Conservation (phyloP, 176 grass and related monocot genomes). For the Juncus effusus region DNA sequence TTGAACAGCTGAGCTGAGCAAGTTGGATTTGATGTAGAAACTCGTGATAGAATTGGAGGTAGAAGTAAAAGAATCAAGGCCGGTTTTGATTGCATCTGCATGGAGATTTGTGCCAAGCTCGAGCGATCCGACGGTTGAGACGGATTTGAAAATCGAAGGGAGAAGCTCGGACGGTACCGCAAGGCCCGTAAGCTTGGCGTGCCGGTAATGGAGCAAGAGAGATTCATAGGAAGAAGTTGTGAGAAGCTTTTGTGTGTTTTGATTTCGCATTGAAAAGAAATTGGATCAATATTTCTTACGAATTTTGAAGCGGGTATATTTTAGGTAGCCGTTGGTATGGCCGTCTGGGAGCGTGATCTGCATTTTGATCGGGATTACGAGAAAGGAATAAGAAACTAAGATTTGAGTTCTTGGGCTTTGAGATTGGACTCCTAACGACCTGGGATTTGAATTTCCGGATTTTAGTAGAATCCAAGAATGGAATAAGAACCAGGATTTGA, state of each 20-base stretch:
- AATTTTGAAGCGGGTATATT: background rate
- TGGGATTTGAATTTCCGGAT: no score
- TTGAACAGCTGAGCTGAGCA: conserved; percentile 5
- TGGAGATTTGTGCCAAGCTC: conserved; percentile 15
- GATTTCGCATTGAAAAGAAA: conserved; percentile 2
- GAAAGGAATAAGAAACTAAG: no score
- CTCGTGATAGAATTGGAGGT: conserved; percentile 37
- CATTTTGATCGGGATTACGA: background rate
- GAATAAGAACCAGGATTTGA: no score
- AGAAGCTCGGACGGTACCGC: conserved; percentile 13
- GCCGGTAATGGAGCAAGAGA: background rate
- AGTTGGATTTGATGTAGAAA: conserved; percentile 27
- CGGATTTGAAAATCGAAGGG: conserved; percentile 28
- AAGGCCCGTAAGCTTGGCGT: background rate
- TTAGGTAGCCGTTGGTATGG: background rate
- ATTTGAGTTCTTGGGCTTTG: no score
- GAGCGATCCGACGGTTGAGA: conserved; percentile 1
- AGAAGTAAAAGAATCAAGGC: conserved; percentile 10
- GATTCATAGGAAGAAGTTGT: background rate
- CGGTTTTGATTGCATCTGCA: conserved; percentile 35
- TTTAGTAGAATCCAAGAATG: no score
- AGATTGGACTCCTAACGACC: no score
- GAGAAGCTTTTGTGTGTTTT: background rate
- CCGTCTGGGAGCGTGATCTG: background rate
- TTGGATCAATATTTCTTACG: background rate